Evolutionary conservation across 2,329 filamentous ascomycete species (phyloP).

Genomic region (Aspergillus chevalieri): DNA sequence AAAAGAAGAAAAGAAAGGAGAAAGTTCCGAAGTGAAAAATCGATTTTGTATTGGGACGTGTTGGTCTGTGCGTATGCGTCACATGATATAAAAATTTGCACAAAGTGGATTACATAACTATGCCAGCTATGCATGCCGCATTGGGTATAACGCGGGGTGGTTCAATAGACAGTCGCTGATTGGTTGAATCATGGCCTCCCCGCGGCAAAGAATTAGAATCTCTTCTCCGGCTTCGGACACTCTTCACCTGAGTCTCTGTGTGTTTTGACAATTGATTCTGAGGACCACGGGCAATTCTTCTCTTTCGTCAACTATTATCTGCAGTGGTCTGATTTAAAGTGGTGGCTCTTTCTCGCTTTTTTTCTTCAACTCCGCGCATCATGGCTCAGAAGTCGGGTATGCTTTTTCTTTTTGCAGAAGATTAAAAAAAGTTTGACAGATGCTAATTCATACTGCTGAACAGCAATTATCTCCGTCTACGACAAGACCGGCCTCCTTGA

Average conservation of each 20-base stretch:
- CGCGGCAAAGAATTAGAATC: neutral
- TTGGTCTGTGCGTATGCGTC: neutral
- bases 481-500: constrained; percentile 96
- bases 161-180: neutral
- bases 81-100: neutral
- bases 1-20: constrained; percentile 27
- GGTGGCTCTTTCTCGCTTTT: constrained; percentile 1
- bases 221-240: neutral
- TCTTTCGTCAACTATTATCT: neutral
- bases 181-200: neutral
- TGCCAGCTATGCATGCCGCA: neutral
- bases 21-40: constrained; percentile 12
- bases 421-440: neutral
- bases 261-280: neutral
- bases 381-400: neutral
- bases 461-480: constrained; percentile 93
- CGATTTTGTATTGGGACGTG: constrained; percentile 6
- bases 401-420: neutral
- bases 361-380: neutral
- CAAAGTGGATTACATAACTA: neutral
- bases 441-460: neutral
- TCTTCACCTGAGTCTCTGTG: neutral
- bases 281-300: neutral
- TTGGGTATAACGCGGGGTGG: neutral
- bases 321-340: neutral